Evolutionary conservation across 257 asterid genomes (phyloP), one percentile per base, ranked within the genome.

Genomic region (Lithospermum erythrorhizon): DNA sequence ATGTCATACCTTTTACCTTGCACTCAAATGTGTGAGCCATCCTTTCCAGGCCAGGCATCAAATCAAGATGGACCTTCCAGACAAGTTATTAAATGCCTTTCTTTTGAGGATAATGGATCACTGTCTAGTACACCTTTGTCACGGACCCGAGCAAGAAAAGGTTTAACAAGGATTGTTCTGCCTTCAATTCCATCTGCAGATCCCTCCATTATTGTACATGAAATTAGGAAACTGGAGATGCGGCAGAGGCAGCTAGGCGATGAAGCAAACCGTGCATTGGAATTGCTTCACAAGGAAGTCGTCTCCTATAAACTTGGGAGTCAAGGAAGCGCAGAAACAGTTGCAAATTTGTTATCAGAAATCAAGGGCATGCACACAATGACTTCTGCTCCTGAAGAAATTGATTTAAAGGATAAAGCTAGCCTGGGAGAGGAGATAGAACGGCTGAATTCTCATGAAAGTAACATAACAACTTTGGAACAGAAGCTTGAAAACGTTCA

Each of bases 191-290:
- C 81, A 62, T 86, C 95, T 22, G 68, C 89, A 58, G 79, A 71
- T 58, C 75, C 67, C 49, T 74, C 80, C 62, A 70, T 70, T 70
- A 78, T 93, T 70, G 90, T 86, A 32, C 72, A 76, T 52, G 96
- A 93, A 77, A 93, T 93, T 58, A 75, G 98, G 68, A 93, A 86
- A 69, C 81, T 93, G 67, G 96, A 89, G 76, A 77, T 79, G 78
- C 77, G 91, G 67, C 97, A 84, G 71, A 82, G 82, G 72, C 95
- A 89, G 78, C 94, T 93, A 47, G 98, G 98, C 9, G 87, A 89
- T 24, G 97, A 93, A 80, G 98, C 97, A 61, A 93, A 78, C 55
- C 95, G 71, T 62, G 96, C 98, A 64, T 76, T 93, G 23, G 97
- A 93, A 65, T 85, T 93, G 41, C 95, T 93, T 65, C 95, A 88